These are phyloP conservation scores for Eutrema yunnanense DNA, from an alignment of 345 rosid genomes.

Conservation along the genomic window DNA sequence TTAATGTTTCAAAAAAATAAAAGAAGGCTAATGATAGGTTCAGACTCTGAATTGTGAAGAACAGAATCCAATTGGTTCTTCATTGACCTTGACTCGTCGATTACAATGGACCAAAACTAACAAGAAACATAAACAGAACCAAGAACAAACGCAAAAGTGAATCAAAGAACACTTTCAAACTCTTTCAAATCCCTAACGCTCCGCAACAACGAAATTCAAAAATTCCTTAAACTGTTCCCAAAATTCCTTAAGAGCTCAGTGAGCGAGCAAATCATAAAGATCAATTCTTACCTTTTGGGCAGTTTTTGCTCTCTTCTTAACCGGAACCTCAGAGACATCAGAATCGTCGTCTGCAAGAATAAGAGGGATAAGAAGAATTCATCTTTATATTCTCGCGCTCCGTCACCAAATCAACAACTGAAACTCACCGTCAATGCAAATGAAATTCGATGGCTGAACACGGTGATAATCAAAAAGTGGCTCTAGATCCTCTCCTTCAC, in stretches of 20 bases:
- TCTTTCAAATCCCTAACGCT: background rate
- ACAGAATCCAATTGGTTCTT: background rate
- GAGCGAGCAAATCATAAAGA: background rate
- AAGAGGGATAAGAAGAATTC: background rate
- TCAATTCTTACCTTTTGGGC: conserved; percentile 6
- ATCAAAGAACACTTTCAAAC: background rate
- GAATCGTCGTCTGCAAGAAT: conserved; percentile 25
- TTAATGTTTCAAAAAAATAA: background rate
- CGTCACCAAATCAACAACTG: background rate
- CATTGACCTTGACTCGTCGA: background rate
- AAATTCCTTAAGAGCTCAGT: background rate
- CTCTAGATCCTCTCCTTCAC: conserved; percentile 59
- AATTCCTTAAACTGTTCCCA: background rate
- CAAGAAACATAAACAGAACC: background rate
- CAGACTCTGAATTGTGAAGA: background rate
- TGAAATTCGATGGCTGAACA: conserved; percentile 51
- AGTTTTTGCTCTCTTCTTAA: conserved; percentile 9
- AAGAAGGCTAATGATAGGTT: background rate
- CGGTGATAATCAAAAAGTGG: conserved; percentile 70
- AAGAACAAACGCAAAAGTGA: background rate
- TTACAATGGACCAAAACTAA: background rate
- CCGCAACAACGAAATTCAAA: background rate
- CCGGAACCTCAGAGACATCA: conserved; percentile 16
- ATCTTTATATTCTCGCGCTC: background rate
- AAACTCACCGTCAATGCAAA: conserved; percentile 44